Evolutionary conservation across 164 flowering plant genomes (phyloP), one percentile per base, ranked within the genome.

Genomic region (Houttuynia cordata): DNA sequence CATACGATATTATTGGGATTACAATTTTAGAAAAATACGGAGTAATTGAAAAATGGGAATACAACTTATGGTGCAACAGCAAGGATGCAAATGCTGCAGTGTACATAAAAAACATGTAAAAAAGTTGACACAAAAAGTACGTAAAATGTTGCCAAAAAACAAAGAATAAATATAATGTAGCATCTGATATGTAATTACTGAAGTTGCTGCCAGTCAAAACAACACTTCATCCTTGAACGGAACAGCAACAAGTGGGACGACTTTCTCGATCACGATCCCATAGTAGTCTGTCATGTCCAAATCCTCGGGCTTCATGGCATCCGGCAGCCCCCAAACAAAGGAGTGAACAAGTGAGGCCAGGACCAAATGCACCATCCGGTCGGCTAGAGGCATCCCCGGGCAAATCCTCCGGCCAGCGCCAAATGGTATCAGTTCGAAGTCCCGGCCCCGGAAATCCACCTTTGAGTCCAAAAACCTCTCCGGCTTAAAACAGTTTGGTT

Each of bases 401-500:
- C 89, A 81, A 65, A 75, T 77, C 56, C 86, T 71, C 47, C 83
- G 40, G 2, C 89, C 89, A 0, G 89, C 77, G 14, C 89, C 86
- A 53, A 83, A 83, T 0, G 89, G 89, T 12, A 81, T 64, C 19
- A 81, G 60, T 69, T 76, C 74, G 34, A 41, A 74, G 41, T 77
- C 54, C 8, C 75, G 75, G 7, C 89, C 89, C 59, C 65, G 76
- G 54, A 62, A 76, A 37, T 84, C 86, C 13, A 67, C 39, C 9
- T 63, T 69, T 0, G 75, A 73, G 8, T 67, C 81, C 24, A 78
- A 1, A 58, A 84, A 79, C 51, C 91, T 77, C 72, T 84, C 84
- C 0, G 87, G 87, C 24, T 70, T 68, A 66, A 84, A 84, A 20
- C 19, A 19, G 49, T n/a, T 20, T 0, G 85, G 80, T 0, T 82